These are phyloP conservation scores for Eucalyptus lansdowneana DNA, from an alignment of 345 rosid species.

Conservation along the genomic window DNA sequence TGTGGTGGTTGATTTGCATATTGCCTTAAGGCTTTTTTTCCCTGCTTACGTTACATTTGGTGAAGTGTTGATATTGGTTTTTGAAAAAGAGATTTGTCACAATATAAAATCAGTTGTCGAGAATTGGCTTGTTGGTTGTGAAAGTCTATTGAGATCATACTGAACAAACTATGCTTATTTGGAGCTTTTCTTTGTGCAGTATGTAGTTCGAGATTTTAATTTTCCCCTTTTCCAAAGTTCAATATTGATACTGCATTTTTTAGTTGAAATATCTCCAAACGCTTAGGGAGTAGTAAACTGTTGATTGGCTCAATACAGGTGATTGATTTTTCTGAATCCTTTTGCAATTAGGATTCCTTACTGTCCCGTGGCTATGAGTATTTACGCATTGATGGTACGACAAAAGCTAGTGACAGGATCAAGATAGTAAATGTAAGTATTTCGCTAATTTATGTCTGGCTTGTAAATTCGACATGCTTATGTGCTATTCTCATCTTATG, in stretches of 20 bases:
- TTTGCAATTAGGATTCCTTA: conserved; percentile 51
- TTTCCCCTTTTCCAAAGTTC: background rate
- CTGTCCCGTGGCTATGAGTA: conserved; percentile 49
- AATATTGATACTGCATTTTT: background rate
- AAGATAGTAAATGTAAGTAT: conserved; percentile 70
- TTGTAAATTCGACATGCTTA: background rate
- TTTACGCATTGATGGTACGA: conserved; percentile 89
- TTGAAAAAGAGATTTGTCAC: background rate
- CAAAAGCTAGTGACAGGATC: conserved; percentile 75
- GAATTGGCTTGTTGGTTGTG: background rate
- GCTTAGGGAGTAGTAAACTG: background rate
- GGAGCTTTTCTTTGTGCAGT: background rate
- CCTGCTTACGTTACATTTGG: background rate
- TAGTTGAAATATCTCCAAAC: background rate
- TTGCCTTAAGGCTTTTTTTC: background rate
- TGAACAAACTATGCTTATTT: background rate
- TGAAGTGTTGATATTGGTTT: background rate
- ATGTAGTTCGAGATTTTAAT: background rate
- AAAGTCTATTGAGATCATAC: background rate
- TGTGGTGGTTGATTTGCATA: background rate
- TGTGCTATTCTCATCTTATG: conserved; percentile 2
- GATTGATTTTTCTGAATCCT: background rate
- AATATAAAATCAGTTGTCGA: background rate
- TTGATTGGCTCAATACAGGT: background rate
- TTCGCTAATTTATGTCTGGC: background rate